Conservation (phyloP, 2,329 filamentous ascomycete genomes). For the Trichoderma koningii region DNA sequence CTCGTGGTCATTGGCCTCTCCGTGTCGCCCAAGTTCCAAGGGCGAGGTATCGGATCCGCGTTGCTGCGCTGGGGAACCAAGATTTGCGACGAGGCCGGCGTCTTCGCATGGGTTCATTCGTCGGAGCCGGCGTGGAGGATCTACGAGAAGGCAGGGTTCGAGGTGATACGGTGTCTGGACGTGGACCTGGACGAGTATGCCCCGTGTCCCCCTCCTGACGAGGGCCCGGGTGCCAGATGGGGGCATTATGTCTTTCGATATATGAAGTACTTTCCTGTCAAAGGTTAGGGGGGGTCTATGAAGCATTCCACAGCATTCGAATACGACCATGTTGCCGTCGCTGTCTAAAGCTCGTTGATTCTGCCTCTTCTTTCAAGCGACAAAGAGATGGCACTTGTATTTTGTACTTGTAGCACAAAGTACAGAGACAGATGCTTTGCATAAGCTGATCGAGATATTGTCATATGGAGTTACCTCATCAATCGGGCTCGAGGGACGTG, state of each 20-base stretch:
- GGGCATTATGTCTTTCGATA: conserved; percentile 41
- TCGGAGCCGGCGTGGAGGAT: conserved; percentile 38
- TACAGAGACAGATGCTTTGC: conserved; percentile 2
- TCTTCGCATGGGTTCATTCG: conserved; percentile 42
- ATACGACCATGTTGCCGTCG: neutral
- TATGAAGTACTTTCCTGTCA: conserved; percentile 35
- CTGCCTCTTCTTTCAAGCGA: no score
- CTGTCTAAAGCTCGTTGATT: neutral
- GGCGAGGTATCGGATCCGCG: conserved; percentile 38
- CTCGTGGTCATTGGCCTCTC: conserved; percentile 39
- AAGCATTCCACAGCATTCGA: conserved; percentile 13
- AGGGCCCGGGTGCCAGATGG: conserved; percentile 36
- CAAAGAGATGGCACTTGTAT: neutral
- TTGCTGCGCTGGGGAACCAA: conserved; percentile 40
- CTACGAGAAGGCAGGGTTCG: conserved; percentile 39
- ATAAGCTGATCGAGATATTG: neutral
- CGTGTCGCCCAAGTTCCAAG: conserved; percentile 39
- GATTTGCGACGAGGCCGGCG: conserved; percentile 35
- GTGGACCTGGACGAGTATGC: conserved; percentile 40
- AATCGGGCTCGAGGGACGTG: neutral
- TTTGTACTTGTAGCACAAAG: neutral
- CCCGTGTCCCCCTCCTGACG: conserved; percentile 32
- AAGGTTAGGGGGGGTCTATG: neutral
- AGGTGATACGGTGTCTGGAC: conserved; percentile 35
- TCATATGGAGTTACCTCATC: neutral